These are phyloP conservation scores for Emiliania huxleyi DNA, from an alignment of 78 protist genomes.

Conservation along the genomic window DNA sequence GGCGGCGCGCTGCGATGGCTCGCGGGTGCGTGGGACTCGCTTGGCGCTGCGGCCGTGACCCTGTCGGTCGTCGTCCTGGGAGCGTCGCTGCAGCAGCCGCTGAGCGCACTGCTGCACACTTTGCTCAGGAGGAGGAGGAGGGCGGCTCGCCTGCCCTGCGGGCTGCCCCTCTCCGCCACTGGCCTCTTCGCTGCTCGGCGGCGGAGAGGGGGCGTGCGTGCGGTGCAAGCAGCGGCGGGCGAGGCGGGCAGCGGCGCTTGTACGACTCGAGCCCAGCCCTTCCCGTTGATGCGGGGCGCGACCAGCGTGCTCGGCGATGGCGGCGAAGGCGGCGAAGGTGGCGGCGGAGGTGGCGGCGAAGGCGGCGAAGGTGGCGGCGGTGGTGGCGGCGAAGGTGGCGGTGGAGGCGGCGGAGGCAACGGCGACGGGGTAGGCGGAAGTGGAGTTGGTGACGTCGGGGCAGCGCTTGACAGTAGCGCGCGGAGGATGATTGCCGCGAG, in stretches of 20 bases:
- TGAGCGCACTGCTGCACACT: background rate
- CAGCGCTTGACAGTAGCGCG: too few species aligned
- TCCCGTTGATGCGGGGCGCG: too few species aligned
- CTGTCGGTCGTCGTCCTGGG: background rate
- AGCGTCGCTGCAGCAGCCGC: background rate
- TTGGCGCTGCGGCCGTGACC: background rate
- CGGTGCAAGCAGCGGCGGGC: too few species aligned
- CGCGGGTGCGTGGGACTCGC: background rate
- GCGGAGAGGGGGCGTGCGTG: too few species aligned
- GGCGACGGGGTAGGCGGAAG: too few species aligned
- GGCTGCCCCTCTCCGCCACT: too few species aligned
- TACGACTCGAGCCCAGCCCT: too few species aligned
- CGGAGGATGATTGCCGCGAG: background rate
- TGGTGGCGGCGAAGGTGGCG: background rate
- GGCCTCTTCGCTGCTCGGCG: too few species aligned
- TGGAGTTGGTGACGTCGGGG: too few species aligned
- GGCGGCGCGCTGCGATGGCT: background rate
- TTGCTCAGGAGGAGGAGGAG: background rate
- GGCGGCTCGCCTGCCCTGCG: background rate
- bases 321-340: too few species aligned
- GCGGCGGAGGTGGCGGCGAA: background rate
- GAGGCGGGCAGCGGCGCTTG: too few species aligned
- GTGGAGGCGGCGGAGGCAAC: background rate
- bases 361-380: background rate
- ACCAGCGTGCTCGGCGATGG: too few species aligned